These are phyloP conservation scores for Globisporangium spiculum DNA, from an alignment of 352 stramenopile genomes.

Conservation along the genomic window DNA sequence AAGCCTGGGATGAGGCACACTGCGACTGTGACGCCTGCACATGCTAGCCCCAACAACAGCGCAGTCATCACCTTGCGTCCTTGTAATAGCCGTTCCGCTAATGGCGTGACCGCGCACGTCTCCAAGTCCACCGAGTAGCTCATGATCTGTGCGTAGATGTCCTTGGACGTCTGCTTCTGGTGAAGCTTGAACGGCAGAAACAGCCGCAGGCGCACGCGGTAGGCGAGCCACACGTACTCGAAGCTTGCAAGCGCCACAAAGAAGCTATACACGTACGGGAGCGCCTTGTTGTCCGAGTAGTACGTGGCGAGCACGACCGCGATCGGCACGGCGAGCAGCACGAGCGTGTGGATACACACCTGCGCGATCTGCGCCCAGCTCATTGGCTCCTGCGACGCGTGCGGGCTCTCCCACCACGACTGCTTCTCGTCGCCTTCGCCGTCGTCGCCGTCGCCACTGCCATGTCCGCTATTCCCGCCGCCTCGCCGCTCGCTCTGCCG, in stretches of 20 bases:
- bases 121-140: slow-evolving; percentile 56
- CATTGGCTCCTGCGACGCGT: slow-evolving; percentile 15
- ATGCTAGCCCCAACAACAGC: slow-evolving; percentile 22
- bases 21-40: slow-evolving; percentile 4
- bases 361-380: slow-evolving; percentile 28
- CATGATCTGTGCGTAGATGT: slow-evolving; percentile 73
- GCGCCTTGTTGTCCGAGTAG: slow-evolving; percentile 31
- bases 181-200: slow-evolving; percentile 68
- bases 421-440: slow-evolving; percentile 6
- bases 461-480: not conserved
- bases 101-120: slow-evolving; percentile 47
- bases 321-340: slow-evolving; percentile 31
- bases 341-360: slow-evolving; percentile 29
- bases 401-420: slow-evolving; percentile 37
- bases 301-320: slow-evolving; percentile 33
- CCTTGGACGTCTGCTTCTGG: slow-evolving; percentile 62
- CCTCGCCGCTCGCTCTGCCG: slow-evolving; percentile 4
- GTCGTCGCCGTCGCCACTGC: not conserved
- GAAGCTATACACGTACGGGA: slow-evolving; percentile 51
- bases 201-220: slow-evolving; percentile 47
- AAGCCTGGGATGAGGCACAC: slow-evolving; percentile 1
- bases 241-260: slow-evolving; percentile 42
- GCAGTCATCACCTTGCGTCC: slow-evolving; percentile 27
- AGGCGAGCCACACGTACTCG: slow-evolving; percentile 63
- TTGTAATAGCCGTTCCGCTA: slow-evolving; percentile 39